phyloP scores from a whole-genome alignment of 2,329 filamentous ascomycete genomes.

The Pseudopithomyces maydicus region DNA sequence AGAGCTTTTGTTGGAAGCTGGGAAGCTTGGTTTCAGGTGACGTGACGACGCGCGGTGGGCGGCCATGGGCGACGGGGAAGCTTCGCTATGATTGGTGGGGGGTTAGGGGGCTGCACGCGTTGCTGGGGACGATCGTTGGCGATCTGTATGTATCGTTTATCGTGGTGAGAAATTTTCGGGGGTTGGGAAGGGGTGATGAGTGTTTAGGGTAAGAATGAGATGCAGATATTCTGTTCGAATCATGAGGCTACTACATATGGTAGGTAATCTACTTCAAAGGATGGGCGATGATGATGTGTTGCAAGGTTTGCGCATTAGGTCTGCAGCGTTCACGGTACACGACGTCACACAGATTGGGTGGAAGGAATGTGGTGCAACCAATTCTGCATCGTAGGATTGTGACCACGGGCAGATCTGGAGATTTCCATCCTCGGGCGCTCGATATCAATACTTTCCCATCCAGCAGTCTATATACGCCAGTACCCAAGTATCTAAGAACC shows the following conservation, averaged over 20 bases:
- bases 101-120: neutral
- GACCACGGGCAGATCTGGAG: too few species aligned
- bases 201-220: too few species aligned
- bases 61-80: neutral
- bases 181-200: too few species aligned
- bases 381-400: too few species aligned
- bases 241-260: too few species aligned
- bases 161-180: neutral
- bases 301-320: neutral
- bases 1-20: neutral
- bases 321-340: neutral
- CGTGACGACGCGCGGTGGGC: slow-evolving; percentile 1
- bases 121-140: too few species aligned
- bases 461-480: too few species aligned
- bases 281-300: neutral
- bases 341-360: too few species aligned
- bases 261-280: neutral
- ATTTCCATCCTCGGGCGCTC: neutral
- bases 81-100: neutral
- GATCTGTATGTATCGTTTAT: neutral
- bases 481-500: too few species aligned
- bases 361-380: too few species aligned
- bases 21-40: neutral
- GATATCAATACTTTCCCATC: too few species aligned
- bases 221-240: too few species aligned